Base-by-base conservation (phyloP, 331 rosid genomes). In the Rosa hybrid region DNA sequence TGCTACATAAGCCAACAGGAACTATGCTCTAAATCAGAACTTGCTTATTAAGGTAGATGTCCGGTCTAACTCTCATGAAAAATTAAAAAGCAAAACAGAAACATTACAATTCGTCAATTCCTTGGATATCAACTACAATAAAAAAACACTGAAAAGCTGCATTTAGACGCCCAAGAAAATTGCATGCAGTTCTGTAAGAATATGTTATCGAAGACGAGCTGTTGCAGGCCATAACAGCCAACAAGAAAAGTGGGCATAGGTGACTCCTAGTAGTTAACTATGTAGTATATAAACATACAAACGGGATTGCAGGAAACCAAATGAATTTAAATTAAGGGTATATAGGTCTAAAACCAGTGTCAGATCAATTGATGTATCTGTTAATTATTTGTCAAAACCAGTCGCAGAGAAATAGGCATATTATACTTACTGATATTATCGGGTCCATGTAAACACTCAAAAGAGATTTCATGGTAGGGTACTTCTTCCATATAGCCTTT, bases 401-500 rank as follows among this genome's bases (percentile, higher is more conserved):
- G 77, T 49, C 82, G 41, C 54, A 76, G 77, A 78, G 75, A 81
- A 71, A 57, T 79, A 48, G 7, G 46, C 23, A 9, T 18, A 8
- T 12, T 44, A 17, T 49, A 77, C 92, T 54, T 84, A 94, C 97
- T 72, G 94, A 90, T 94, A 84, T 87, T 83, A 70, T 82, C 25
- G 92, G 88, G 82, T 94, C 91, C 98, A 92, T 91, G 84, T 92
- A 94, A 60, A 86, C 94, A 77, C 85, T 90, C 80, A 90, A 84
- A 77, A 94, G 88, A 49, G 97, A 91, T 85, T 86, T 94, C 98
- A 92, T 92, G 76, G 94, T 92, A n/a, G 97, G 96, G 80, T 92
- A 94, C 75, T 90, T 92, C 91, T 92, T 94, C 93, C 44, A 38
- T 30, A 64, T 64, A 30, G 70, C 70, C 13, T 12, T 12, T 13